These are phyloP conservation scores for Rhododendron vialii DNA, from an alignment of 148 eudicot species.

Conservation along the genomic window DNA sequence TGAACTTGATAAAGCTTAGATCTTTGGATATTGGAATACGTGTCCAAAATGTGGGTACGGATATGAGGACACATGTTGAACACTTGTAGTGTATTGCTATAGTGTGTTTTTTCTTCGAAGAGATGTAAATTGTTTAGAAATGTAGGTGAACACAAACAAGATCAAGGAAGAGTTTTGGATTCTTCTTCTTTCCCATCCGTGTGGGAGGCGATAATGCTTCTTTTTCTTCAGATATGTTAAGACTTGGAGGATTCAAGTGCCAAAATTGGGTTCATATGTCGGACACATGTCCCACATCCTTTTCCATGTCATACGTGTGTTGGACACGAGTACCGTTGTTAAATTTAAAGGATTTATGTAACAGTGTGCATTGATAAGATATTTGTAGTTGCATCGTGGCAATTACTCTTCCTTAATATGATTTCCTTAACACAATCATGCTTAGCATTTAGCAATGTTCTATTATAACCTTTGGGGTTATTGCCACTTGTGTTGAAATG, in stretches of 20 bases:
- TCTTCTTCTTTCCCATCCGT: not conserved
- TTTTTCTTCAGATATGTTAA: not conserved
- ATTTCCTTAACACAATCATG: not conserved
- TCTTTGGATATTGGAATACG: not conserved
- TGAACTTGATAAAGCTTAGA: not conserved
- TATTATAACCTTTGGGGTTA: not conserved
- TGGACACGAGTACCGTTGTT: not conserved
- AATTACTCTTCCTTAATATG: not conserved
- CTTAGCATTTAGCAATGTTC: not conserved
- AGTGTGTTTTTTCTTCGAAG: not conserved
- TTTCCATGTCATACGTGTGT: not conserved
- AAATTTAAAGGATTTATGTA: not conserved
- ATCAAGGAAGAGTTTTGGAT: not conserved
- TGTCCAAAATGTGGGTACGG: not conserved
- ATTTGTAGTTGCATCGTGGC: not conserved
- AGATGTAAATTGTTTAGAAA: not conserved
- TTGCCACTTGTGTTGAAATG: not conserved
- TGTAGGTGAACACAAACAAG: not conserved
- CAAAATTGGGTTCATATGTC: not conserved
- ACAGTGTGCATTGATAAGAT: not conserved
- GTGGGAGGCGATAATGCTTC: not conserved
- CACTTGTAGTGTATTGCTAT: not conserved
- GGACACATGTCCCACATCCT: not conserved
- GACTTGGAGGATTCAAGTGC: not conserved
- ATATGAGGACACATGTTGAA: not conserved